Conservation (phyloP, 1,139 yeast genomes). For the Zygosaccharomyces sapae region DNA sequence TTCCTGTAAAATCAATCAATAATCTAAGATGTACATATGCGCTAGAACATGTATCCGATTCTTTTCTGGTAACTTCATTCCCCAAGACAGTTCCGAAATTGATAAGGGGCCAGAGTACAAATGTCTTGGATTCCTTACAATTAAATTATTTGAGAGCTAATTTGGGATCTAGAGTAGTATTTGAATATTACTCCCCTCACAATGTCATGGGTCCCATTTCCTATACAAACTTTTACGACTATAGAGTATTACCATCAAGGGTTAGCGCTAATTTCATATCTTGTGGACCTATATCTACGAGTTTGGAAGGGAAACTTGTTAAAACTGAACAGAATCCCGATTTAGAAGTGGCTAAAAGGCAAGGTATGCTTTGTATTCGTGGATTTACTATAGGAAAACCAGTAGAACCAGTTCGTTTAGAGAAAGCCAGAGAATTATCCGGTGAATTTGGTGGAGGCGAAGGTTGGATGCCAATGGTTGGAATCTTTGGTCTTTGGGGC, state of each 20-base stretch:
- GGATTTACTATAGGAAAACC: constrained; percentile 66
- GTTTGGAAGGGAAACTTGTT: constrained; percentile 41
- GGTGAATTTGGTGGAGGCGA: constrained; percentile 44
- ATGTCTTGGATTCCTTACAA: constrained; percentile 31
- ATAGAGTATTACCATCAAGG: constrained; percentile 42
- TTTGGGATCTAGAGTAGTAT: constrained; percentile 48
- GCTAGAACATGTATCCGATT: constrained; percentile 23
- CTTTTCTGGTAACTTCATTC: constrained; percentile 20
- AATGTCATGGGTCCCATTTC: constrained; percentile 56
- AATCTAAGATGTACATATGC: constrained; percentile 44
- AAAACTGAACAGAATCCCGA: constrained; percentile 41
- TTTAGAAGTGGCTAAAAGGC: constrained; percentile 37
- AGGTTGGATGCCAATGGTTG: constrained; percentile 57
- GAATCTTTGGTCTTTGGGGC: constrained; percentile 59
- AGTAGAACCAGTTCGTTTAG: constrained; percentile 31
- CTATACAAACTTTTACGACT: constrained; percentile 59
- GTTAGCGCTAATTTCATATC: constrained; percentile 31
- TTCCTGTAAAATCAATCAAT: constrained; percentile 15
- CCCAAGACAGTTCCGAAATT: constrained; percentile 18
- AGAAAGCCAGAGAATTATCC: constrained; percentile 33
- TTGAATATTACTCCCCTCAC: constrained; percentile 46
- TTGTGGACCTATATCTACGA: constrained; percentile 37
- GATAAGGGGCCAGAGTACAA: constrained; percentile 17
- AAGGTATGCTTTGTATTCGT: constrained; percentile 53
- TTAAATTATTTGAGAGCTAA: constrained; percentile 46